Base-by-base conservation (phyloP, 345 rosid genomes). In the Rhizophora mangle region DNA sequence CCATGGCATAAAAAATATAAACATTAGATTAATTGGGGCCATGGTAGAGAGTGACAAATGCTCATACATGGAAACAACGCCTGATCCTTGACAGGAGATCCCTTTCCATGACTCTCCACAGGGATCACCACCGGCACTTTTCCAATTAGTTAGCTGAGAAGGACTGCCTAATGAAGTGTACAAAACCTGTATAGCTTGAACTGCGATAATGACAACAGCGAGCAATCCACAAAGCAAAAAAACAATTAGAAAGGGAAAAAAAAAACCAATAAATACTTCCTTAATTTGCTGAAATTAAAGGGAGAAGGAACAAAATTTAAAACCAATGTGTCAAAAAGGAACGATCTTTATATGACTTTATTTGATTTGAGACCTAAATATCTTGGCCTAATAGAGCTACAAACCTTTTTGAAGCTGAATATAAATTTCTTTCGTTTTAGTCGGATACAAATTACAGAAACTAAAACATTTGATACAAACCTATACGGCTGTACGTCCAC, bases 101-200 rank as follows among this genome's bases (percentile, higher is more conserved):
- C 99, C 99, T 84, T 81, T 88, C 99, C 99, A 96, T 64, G 98
- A 85, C 79, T 92, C 98, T 66, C 78, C 80, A 76, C 99, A 96
- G n/a, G 98, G 99, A 87, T 95, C 99, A 20, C 90, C 93, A 37
- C 90, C 93, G 21, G 63, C 76, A 76, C 61, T 83, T 63, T 85
- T 90, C 99, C 99, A 96, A 81, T 82, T 90, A 60, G 93, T 92
- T 39, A 96, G 83, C 86, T 89, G 87, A n/a, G 87, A 80, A 74
- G 99, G 85, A 70, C 86, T 85, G 75, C 89, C 89, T 59, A 96
- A 73, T 66, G 99, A 82, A 79, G 88, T 82, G 78, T 85, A 96
- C 72, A 92, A 11, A 47, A 86, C 87, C 75, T 90, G 99, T 74
- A 96, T 85, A n/a, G 87, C 96, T 86, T 84, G 92, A 77, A 83